phyloP scores from a whole-genome alignment of 2,329 filamentous ascomycete species.

The Plenodomus biglobosus region DNA sequence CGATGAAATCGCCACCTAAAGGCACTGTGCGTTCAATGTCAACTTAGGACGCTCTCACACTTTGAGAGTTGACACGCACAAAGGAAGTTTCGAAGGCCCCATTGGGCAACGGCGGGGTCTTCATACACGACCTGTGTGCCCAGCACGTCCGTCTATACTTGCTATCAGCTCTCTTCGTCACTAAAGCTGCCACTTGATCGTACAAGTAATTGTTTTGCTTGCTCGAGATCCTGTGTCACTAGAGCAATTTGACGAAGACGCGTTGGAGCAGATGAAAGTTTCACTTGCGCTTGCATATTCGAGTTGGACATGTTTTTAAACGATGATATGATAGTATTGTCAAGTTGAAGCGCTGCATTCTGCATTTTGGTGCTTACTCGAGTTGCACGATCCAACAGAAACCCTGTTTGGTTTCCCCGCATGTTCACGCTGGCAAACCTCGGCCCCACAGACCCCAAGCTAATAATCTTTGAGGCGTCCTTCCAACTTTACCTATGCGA shows the following conservation, averaged over 20 bases:
- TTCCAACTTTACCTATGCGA: too few species aligned
- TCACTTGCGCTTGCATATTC: slow-evolving; percentile 7
- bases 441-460: too few species aligned
- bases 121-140: slow-evolving; percentile 46
- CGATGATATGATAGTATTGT: too few species aligned
- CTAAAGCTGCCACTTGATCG: not conserved
- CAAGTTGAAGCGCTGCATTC: too few species aligned
- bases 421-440: too few species aligned
- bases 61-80: slow-evolving; percentile 19
- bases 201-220: slow-evolving; percentile 30
- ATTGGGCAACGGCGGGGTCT: slow-evolving; percentile 44
- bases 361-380: too few species aligned
- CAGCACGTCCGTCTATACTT: slow-evolving; percentile 38
- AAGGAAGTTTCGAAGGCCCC: slow-evolving; percentile 47
- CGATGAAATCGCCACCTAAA: slow-evolving; percentile 49
- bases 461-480: too few species aligned
- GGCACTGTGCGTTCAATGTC: slow-evolving; percentile 33
- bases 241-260: slow-evolving; percentile 42
- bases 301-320: slow-evolving; percentile 15
- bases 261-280: slow-evolving; percentile 25
- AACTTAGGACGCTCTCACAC: not conserved
- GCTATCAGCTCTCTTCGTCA: slow-evolving; percentile 2
- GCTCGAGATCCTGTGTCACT: slow-evolving; percentile 33
- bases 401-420: too few species aligned
- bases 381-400: too few species aligned